Percentiles rank a stretch among this genome's conserved stretches.
These are phyloP conservation scores for Citrus australasica DNA, from an alignment of 345 rosid species.

Conservation along the genomic window DNA sequence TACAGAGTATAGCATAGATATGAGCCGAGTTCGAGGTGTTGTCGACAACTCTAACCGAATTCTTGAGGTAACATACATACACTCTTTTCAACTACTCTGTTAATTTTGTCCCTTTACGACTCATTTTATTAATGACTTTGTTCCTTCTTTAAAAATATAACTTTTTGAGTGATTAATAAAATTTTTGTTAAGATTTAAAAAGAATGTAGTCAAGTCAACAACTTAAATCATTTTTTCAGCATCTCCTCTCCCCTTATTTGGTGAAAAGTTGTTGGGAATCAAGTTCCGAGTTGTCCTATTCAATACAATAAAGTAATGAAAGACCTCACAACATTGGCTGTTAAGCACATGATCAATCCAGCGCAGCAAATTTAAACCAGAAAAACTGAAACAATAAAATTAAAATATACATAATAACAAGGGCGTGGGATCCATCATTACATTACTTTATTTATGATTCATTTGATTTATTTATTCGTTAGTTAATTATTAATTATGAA, in stretches of 20 bases:
- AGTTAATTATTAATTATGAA: neutral
- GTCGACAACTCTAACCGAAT: constrained; percentile 57
- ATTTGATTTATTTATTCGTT: neutral
- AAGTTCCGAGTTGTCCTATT: constrained; percentile 2
- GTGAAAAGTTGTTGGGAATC: neutral
- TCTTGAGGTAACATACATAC: constrained; percentile 31
- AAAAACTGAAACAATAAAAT: neutral
- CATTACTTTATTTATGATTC: neutral
- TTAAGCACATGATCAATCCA: neutral
- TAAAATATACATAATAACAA: neutral
- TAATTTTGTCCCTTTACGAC: neutral
- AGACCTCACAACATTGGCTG: constrained; percentile 13
- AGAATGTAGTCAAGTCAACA: neutral
- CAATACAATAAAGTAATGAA: neutral
- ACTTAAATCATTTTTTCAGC: neutral
- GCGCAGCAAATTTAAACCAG: neutral
- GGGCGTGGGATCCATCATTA: neutral
- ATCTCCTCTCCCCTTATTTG: neutral
- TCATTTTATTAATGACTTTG: no score
- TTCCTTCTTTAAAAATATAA: neutral
- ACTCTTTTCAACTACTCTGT: neutral
- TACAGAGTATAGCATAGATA: constrained; percentile 41
- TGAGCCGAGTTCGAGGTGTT: constrained; percentile 49
- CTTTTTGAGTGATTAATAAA: neutral
- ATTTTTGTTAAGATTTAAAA: no score